phyloP scores from a whole-genome alignment of 495 filamentous ascomycete genomes.

The Podospora tetraspora region DNA sequence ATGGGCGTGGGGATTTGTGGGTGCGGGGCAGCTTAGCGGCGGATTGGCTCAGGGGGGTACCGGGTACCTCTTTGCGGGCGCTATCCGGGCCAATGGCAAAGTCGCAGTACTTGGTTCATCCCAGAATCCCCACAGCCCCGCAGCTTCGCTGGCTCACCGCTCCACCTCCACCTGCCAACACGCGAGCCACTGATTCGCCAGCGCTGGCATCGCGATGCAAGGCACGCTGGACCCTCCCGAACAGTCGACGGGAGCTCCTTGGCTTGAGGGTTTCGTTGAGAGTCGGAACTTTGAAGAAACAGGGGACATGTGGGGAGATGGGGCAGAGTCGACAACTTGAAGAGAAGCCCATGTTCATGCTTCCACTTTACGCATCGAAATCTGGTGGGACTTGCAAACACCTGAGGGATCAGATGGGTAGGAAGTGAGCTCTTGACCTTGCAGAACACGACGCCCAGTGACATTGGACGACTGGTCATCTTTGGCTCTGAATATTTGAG shows the following conservation, averaged over 20 bases:
- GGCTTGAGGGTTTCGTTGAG: background rate
- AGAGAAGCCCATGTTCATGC: too few relatives aligned
- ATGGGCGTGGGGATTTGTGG: slow-evolving; percentile 13
- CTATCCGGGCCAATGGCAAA: background rate
- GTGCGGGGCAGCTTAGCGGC: slow-evolving; percentile 9
- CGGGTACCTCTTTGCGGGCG: background rate
- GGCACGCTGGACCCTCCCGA: slow-evolving; percentile 10
- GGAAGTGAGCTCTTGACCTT: background rate
- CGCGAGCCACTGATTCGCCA: slow-evolving; percentile 2
- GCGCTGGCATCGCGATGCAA: slow-evolving; percentile 6
- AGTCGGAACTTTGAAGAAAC: background rate
- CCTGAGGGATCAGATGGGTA: too few relatives aligned
- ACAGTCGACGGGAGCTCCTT: background rate
- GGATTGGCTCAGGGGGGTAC: slow-evolving; percentile 1
- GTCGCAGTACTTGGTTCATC: background rate
- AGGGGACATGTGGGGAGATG: background rate
- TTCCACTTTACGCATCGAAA: too few relatives aligned
- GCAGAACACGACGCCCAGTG: background rate
- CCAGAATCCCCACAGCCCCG: background rate
- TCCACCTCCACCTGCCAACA: slow-evolving; percentile 1
- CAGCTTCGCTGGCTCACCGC: slow-evolving; percentile 6
- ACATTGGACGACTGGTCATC: background rate
- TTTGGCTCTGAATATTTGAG: background rate
- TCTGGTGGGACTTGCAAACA: too few relatives aligned
- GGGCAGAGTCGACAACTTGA: too few relatives aligned